Evolutionary conservation across 495 filamentous ascomycete genomes (phyloP).

Genomic region (Penicillium waksmanii): DNA sequence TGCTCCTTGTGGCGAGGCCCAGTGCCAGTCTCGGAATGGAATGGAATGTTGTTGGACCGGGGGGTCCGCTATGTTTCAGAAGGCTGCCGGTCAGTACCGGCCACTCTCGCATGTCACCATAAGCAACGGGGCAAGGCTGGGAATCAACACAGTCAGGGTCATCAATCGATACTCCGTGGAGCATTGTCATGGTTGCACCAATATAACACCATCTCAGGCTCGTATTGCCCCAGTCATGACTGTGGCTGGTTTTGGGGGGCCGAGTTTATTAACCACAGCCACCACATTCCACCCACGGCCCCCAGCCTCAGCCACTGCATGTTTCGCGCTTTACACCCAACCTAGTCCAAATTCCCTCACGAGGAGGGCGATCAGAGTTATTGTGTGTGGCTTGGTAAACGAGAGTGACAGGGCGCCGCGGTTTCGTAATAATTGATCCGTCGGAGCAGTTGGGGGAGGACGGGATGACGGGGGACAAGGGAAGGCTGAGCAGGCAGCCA

Average conservation of each 20-base stretch:
- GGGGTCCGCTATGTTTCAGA: not conserved
- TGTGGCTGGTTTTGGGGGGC: not conserved
- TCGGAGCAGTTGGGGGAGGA: not conserved
- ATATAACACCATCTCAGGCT: too few species aligned
- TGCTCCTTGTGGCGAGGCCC: too few species aligned
- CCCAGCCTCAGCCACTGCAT: constrained; percentile 13
- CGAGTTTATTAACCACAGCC: not conserved
- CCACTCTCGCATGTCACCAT: not conserved
- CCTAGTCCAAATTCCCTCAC: not conserved
- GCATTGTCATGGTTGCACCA: too few species aligned
- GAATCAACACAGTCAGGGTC: not conserved
- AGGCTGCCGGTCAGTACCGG: not conserved
- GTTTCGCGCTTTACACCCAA: constrained; percentile 3
- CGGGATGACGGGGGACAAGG: too few species aligned
- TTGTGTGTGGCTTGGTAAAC: not conserved
- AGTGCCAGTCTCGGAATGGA: too few species aligned
- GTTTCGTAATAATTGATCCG: constrained; percentile 14
- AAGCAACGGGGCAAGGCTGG: not conserved
- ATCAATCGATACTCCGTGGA: too few species aligned
- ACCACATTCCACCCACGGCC: constrained; percentile 3
- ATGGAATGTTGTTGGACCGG: not conserved
- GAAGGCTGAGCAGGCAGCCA: constrained; percentile 11
- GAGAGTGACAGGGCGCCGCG: constrained; percentile 11
- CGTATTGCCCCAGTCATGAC: not conserved
- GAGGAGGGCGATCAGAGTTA: not conserved